These are phyloP conservation scores for Ceratocystis colombiana DNA, from an alignment of 2,329 filamentous ascomycete genomes.

Conservation along the genomic window DNA sequence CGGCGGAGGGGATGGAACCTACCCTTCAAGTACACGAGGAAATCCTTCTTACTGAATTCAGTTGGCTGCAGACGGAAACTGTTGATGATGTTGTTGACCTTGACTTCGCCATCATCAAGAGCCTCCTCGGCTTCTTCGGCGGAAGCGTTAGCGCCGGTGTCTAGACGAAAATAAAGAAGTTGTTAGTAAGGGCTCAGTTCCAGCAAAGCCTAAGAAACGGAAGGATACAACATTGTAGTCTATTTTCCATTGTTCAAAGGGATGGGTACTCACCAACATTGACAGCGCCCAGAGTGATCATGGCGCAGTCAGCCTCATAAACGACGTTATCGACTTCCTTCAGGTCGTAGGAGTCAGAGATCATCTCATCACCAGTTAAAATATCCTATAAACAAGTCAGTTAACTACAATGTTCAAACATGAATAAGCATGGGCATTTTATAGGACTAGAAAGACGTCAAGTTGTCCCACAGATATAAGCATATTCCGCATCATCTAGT, in stretches of 20 bases:
- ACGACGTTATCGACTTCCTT: constrained; percentile 68
- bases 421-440: background rate
- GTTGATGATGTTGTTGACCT: constrained; percentile 88
- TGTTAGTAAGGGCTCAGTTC: background rate
- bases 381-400: constrained; percentile 54
- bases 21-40: constrained; percentile 79
- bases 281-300: constrained; percentile 71
- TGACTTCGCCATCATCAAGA: constrained; percentile 56
- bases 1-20: constrained; percentile 30
- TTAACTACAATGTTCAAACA: constrained; percentile 3
- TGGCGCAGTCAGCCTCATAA: constrained; percentile 86
- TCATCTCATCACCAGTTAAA: constrained; percentile 82
- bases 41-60: constrained; percentile 77
- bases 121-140: constrained; percentile 77
- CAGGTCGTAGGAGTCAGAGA: constrained; percentile 87
- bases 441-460: background rate
- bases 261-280: constrained; percentile 52
- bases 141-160: constrained; percentile 92
- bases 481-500: too few relatives aligned
- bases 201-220: background rate
- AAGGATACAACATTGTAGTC: background rate
- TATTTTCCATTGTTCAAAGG: background rate
- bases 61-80: constrained; percentile 80
- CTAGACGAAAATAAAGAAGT: constrained; percentile 35
- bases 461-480: too few relatives aligned